Evolutionary conservation across 2,329 filamentous ascomycete genomes (phyloP).

Genomic region (Thyridium curvatum): DNA sequence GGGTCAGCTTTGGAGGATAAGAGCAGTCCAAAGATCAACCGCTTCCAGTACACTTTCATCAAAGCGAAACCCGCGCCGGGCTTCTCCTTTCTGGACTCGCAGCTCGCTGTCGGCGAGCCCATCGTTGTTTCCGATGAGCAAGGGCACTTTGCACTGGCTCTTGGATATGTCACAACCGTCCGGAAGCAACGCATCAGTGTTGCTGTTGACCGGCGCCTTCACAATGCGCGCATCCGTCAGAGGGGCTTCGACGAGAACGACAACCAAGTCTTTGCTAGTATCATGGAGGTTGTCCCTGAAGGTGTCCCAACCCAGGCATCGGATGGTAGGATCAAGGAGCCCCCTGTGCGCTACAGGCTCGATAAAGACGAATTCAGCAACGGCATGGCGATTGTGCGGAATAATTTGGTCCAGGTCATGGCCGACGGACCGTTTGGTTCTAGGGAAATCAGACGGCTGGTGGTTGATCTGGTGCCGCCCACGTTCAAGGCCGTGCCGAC

Average conservation of each 20-base stretch:
- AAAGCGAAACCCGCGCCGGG: constrained; percentile 56
- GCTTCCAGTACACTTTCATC: constrained; percentile 78
- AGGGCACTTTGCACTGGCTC: constrained; percentile 89
- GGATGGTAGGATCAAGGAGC: constrained; percentile 42
- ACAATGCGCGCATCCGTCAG: constrained; percentile 74
- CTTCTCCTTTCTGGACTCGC: constrained; percentile 88
- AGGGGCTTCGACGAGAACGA: constrained; percentile 66
- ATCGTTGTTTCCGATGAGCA: constrained; percentile 95
- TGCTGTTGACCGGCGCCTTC: constrained; percentile 82
- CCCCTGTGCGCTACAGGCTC: constrained; percentile 68
- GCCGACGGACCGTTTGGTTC: constrained; percentile 67
- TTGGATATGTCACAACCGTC: constrained; percentile 81
- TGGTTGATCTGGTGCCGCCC: constrained; percentile 71
- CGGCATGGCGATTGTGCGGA: constrained; percentile 89
- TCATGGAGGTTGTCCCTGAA: constrained; percentile 74
- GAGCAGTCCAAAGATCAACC: constrained; percentile 77
- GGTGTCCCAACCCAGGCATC: constrained; percentile 45
- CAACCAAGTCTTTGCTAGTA: constrained; percentile 84
- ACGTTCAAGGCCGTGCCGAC: constrained; percentile 63
- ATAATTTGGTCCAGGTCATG: constrained; percentile 93
- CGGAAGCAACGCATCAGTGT: constrained; percentile 73
- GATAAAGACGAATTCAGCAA: constrained; percentile 99
- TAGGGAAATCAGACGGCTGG: constrained; percentile 66
- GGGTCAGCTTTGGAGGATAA: constrained; percentile 66
- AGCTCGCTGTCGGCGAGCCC: constrained; percentile 80